These are phyloP conservation scores for Claviceps humidiphila DNA, from an alignment of 2,329 filamentous ascomycete genomes.

Conservation along the genomic window DNA sequence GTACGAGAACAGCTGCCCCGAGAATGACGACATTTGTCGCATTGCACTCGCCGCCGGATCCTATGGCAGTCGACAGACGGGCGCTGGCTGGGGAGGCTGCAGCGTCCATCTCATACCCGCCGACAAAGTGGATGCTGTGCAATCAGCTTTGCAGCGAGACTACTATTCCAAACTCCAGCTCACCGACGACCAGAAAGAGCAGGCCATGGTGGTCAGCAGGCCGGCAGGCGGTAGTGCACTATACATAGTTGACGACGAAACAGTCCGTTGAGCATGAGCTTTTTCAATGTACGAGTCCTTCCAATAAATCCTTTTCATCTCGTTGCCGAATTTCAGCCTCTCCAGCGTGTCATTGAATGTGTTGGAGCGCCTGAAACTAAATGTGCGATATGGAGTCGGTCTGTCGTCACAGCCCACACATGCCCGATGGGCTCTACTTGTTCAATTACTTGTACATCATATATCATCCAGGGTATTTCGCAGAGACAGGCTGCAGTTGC, in stretches of 20 bases:
- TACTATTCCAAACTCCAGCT: conserved; percentile 63
- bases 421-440: too few species aligned
- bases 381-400: too few species aligned
- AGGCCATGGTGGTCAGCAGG: conserved; percentile 78
- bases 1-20: conserved; percentile 85
- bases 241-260: conserved; percentile 25
- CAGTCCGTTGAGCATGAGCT: conserved; percentile 7
- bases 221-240: conserved; percentile 62
- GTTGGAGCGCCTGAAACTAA: too few species aligned
- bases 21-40: conserved; percentile 78
- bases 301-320: neutral
- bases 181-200: conserved; percentile 57
- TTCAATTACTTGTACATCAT: too few species aligned
- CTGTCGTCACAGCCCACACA: too few species aligned
- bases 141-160: conserved; percentile 60
- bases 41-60: conserved; percentile 68
- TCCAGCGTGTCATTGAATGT: neutral
- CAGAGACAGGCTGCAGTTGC: too few species aligned
- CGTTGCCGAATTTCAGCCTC: neutral
- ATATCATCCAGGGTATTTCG: too few species aligned
- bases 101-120: conserved; percentile 84
- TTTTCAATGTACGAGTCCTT: neutral
- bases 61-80: conserved; percentile 76
- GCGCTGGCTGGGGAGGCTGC: conserved; percentile 94
- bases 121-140: conserved; percentile 67